phyloP scores from a whole-genome alignment of 805 yeast genomes.

The Peterozyma xylosa region DNA sequence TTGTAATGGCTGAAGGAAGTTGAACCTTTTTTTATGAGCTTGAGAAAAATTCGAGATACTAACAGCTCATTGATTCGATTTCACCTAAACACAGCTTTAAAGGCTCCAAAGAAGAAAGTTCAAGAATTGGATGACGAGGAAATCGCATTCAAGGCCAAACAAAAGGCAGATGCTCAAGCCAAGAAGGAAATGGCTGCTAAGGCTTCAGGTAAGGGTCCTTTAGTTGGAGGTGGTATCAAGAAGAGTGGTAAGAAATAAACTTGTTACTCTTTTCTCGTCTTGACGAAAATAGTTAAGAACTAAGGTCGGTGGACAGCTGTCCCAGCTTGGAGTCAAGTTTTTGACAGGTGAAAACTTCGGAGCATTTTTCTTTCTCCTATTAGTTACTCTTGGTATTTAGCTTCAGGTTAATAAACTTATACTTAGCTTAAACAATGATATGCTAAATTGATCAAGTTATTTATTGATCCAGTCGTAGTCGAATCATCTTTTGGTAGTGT shows the following conservation, averaged over 20 bases:
- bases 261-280: background rate
- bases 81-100: slow-evolving; percentile 33
- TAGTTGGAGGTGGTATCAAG: slow-evolving; percentile 93
- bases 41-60: background rate
- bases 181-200: slow-evolving; percentile 83
- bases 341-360: background rate
- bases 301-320: background rate
- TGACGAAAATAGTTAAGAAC: background rate
- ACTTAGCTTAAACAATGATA: background rate
- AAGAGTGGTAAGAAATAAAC: slow-evolving; percentile 60
- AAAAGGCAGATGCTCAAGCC: slow-evolving; percentile 91
- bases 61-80: background rate
- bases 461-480: no score
- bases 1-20: no score
- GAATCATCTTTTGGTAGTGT: no score
- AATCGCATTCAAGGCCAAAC: slow-evolving; percentile 84
- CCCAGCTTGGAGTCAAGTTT: background rate
- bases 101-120: slow-evolving; percentile 75
- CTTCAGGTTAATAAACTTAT: background rate
- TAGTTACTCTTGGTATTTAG: background rate
- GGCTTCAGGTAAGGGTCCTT: slow-evolving; percentile 86
- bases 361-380: background rate
- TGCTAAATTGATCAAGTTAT: no score
- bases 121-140: slow-evolving; percentile 84
- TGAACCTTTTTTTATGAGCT: no score